Percentiles rank a stretch among this genome's conserved stretches.
These are phyloP conservation scores for Fusarium sp. DNA, from an alignment of 2,329 filamentous ascomycete genomes.

Conservation along the genomic window DNA sequence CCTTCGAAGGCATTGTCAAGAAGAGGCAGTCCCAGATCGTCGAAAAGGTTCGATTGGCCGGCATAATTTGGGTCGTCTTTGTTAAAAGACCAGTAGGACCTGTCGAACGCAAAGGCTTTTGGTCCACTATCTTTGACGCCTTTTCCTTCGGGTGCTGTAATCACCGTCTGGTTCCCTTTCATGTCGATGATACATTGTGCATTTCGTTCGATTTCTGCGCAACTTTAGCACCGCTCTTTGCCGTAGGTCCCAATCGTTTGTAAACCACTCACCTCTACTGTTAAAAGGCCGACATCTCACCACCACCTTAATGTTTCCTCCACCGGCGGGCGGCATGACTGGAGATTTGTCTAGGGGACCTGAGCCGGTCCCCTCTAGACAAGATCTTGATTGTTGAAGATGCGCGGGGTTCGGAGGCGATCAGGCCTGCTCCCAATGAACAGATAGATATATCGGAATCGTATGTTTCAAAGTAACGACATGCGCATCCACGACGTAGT, in stretches of 20 bases:
- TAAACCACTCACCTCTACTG: slow-evolving; percentile 75
- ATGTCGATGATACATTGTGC: slow-evolving; percentile 98
- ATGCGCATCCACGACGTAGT: slow-evolving; percentile 33
- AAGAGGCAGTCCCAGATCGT: slow-evolving; percentile 87
- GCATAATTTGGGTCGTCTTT: slow-evolving; percentile 84
- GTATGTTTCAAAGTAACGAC: slow-evolving; percentile 28
- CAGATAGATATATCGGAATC: slow-evolving; percentile 10
- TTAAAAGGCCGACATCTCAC: slow-evolving; percentile 97
- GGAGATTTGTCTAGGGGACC: slow-evolving; percentile 51
- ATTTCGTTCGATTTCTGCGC: slow-evolving; percentile 83
- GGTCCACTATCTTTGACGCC: slow-evolving; percentile 74
- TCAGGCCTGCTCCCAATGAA: slow-evolving; percentile 13
- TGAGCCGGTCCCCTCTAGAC: slow-evolving; percentile 49
- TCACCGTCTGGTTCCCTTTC: slow-evolving; percentile 90
- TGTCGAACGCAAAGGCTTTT: slow-evolving; percentile 95
- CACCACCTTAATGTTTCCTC: slow-evolving; percentile 99
- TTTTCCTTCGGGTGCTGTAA: slow-evolving; percentile 78
- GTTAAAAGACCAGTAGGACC: slow-evolving; percentile 98
- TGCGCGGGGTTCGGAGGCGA: slow-evolving; percentile 43
- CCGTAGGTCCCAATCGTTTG: not conserved
- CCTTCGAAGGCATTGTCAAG: slow-evolving; percentile 98
- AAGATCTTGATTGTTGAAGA: slow-evolving; percentile 39
- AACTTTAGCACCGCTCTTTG: slow-evolving; percentile 33
- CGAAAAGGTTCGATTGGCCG: slow-evolving; percentile 88
- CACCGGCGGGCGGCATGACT: slow-evolving; percentile 67